Percentiles rank a stretch among this genome's conserved stretches.
Evolutionary conservation across 2,329 filamentous ascomycete genomes (phyloP).

Genomic region (Amesomyces nigricolor): DNA sequence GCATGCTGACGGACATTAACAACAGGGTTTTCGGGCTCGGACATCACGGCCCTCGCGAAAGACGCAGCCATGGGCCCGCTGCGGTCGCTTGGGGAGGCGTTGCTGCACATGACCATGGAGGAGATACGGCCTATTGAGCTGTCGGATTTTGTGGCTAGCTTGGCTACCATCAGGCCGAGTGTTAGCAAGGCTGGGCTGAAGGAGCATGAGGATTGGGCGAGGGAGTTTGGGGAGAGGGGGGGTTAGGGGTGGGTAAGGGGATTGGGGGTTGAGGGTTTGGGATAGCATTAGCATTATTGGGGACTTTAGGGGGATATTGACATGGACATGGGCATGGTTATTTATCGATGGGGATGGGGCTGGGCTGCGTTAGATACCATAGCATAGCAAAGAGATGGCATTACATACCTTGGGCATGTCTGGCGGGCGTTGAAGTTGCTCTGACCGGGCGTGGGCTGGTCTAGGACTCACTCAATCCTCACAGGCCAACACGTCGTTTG

Average conservation of each 20-base stretch:
- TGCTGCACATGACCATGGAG: conserved; percentile 89
- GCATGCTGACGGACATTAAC: not conserved
- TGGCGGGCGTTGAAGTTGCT: not conserved
- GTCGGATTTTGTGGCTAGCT: conserved; percentile 75
- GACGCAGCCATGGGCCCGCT: conserved; percentile 97
- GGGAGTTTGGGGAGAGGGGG: conserved; percentile 85
- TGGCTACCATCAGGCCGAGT: conserved; percentile 80
- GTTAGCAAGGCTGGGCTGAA: conserved; percentile 80
- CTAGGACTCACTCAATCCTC: not conserved
- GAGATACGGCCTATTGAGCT: conserved; percentile 84
- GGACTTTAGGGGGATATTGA: too few species aligned
- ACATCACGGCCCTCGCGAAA: conserved; percentile 94
- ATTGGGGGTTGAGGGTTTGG: too few species aligned
- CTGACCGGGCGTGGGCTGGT: too few species aligned
- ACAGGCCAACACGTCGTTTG: not conserved
- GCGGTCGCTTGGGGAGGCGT: conserved; percentile 78
- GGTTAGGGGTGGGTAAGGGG: conserved; percentile 49
- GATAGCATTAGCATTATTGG: too few species aligned
- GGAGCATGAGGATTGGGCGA: conserved; percentile 91
- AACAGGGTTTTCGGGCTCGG: conserved; percentile 90
- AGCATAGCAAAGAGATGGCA: too few species aligned
- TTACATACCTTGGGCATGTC: not conserved
- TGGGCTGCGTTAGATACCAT: too few species aligned
- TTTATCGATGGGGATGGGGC: too few species aligned
- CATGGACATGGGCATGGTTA: too few species aligned